A percentile compares a stretch with the other conserved stretches of the same genome.
Conservation (phyloP, 2,329 filamentous ascomycete species). For the Hypoxylon sp. region DNA sequence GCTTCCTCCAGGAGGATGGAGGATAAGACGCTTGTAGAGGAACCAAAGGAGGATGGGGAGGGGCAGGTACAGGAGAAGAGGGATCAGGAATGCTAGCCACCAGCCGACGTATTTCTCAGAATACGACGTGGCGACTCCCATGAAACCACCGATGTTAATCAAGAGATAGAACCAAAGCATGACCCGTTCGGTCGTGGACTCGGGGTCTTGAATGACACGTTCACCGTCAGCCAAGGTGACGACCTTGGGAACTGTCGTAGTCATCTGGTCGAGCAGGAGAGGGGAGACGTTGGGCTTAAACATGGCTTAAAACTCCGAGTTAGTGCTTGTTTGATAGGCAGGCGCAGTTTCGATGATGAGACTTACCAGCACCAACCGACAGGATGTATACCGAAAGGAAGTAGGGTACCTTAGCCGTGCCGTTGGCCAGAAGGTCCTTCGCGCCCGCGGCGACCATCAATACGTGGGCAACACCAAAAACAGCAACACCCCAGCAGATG, state of each 20-base stretch:
- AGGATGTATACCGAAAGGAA: constrained; percentile 66
- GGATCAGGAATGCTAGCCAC: constrained; percentile 62
- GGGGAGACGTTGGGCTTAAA: constrained; percentile 82
- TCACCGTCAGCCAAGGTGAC: constrained; percentile 67
- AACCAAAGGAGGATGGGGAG: constrained; percentile 58
- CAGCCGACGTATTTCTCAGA: constrained; percentile 65
- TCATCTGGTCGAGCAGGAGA: constrained; percentile 75
- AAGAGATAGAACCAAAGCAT: constrained; percentile 74
- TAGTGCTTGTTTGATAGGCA: background rate
- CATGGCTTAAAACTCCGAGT: constrained; percentile 50
- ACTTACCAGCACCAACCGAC: constrained; percentile 72
- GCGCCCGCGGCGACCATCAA: constrained; percentile 73
- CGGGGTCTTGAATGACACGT: constrained; percentile 76
- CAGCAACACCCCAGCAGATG: constrained; percentile 76
- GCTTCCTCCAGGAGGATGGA: constrained; percentile 60
- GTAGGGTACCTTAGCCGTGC: constrained; percentile 63
- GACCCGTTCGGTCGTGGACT: constrained; percentile 72
- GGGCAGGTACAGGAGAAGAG: constrained; percentile 59
- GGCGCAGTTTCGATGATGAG: background rate
- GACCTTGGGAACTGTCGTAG: constrained; percentile 66
- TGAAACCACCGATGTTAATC: constrained; percentile 67
- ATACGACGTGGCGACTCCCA: constrained; percentile 65
- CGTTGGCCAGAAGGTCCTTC: constrained; percentile 58
- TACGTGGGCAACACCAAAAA: constrained; percentile 76
- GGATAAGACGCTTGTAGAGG: constrained; percentile 57